A percentile compares a stretch with the other conserved stretches of the same genome.
Conservation (phyloP, 495 filamentous ascomycete species). For the Hypoxylon subgilvum region DNA sequence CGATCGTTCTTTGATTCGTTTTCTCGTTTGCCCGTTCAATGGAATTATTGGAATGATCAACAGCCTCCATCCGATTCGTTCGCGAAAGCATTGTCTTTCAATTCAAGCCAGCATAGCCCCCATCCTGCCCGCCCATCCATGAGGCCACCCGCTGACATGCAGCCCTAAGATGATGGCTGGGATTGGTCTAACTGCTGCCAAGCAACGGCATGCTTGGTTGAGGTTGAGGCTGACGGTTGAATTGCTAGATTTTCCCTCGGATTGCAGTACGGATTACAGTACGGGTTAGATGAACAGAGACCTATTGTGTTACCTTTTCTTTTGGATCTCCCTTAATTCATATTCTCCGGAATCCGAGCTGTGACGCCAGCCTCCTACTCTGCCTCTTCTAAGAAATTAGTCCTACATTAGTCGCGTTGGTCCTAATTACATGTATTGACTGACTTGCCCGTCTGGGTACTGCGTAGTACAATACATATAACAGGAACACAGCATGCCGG, state of each 20-base stretch:
- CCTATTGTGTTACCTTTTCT: too few relatives aligned
- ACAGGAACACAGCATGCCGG: slow-evolving; percentile 19
- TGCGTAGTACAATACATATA: too few relatives aligned
- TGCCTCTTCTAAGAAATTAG: too few relatives aligned
- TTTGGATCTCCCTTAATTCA: slow-evolving; percentile 9
- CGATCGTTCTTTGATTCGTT: too few relatives aligned
- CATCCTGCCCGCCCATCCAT: not conserved
- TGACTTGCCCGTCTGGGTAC: too few relatives aligned
- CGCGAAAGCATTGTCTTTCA: too few relatives aligned
- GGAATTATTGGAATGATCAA: too few relatives aligned
- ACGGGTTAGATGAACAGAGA: too few relatives aligned
- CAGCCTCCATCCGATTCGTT: too few relatives aligned
- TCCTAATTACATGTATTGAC: not conserved
- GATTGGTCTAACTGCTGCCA: slow-evolving; percentile 10
- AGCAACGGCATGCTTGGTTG: slow-evolving; percentile 1
- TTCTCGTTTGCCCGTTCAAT: too few relatives aligned
- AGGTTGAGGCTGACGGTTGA: slow-evolving; percentile 20
- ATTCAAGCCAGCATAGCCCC: slow-evolving; percentile 13
- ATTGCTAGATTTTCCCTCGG: slow-evolving; percentile 16
- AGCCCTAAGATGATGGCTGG: not conserved
- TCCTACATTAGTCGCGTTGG: slow-evolving; percentile 22
- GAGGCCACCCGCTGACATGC: not conserved
- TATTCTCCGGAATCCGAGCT: not conserved
- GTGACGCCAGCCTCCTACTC: slow-evolving; percentile 13
- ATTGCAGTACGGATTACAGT: slow-evolving; percentile 1